Percentiles rank a stretch among this genome's conserved stretches.
Evolutionary conservation across 2,329 filamentous ascomycete genomes (phyloP).

Genomic region (Xylariaceae sp.): DNA sequence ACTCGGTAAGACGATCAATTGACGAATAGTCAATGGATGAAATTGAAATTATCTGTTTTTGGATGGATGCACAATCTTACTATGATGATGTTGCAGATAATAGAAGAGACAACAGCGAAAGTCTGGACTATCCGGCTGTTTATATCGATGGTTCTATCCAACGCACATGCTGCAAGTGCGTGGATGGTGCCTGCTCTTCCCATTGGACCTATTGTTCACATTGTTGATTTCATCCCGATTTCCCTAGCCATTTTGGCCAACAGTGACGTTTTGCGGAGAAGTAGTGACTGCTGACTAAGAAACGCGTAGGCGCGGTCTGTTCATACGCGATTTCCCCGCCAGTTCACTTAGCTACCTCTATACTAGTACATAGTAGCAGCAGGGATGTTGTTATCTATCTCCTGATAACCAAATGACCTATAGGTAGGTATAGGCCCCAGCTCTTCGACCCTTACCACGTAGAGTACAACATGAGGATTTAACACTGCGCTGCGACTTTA

Average conservation of each 20-base stretch:
- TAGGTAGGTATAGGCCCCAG: no score
- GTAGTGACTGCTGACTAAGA: background rate
- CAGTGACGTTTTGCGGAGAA: no score
- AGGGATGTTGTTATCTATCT: no score
- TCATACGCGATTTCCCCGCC: constrained; percentile 12
- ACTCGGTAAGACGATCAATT: constrained; percentile 26
- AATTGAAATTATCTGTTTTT: constrained; percentile 16
- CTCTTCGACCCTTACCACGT: no score
- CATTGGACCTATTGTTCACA: background rate
- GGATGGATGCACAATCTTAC: constrained; percentile 25
- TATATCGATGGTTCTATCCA: constrained; percentile 10
- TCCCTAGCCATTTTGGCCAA: no score
- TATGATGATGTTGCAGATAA: constrained; percentile 12
- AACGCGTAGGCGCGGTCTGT: constrained; percentile 14
- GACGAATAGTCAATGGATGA: constrained; percentile 25
- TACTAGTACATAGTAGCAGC: background rate
- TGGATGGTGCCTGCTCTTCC: background rate
- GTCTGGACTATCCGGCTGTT: constrained; percentile 11
- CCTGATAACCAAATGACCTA: no score
- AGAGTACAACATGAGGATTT: no score
- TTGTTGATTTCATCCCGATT: constrained; percentile 1
- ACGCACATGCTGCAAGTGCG: constrained; percentile 8
- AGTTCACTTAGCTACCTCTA: background rate
- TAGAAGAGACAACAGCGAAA: background rate
- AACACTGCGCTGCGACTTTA: no score